A percentile compares a stretch with the other conserved stretches of the same genome.
Conservation (phyloP, 179 eudicot species). For the Patellifolia procumbens region DNA sequence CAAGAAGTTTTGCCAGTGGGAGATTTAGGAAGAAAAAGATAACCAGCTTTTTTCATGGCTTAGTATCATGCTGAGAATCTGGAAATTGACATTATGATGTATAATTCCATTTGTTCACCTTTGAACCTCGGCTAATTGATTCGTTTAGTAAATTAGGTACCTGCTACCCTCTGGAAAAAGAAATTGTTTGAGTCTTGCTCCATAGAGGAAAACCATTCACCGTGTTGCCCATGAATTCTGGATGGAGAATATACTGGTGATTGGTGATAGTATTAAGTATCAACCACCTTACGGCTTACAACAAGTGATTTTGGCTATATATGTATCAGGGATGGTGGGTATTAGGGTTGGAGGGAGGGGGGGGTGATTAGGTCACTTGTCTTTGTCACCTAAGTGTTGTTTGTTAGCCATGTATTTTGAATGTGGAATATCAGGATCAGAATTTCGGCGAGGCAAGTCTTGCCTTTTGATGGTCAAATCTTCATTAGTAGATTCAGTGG, state of each 20-base stretch:
- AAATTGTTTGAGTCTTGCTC: not conserved
- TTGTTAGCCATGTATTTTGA: not conserved
- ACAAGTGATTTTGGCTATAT: not conserved
- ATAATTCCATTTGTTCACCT: no score
- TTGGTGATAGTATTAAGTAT: no score
- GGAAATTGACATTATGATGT: no score
- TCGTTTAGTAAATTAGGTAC: not conserved
- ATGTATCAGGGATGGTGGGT: not conserved
- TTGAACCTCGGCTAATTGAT: not conserved
- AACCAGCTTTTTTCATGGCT: not conserved
- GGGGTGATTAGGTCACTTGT: conserved; percentile 3
- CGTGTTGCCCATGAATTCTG: not conserved
- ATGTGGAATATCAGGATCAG: conserved; percentile 1
- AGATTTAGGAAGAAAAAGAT: not conserved
- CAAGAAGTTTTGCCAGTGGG: no score
- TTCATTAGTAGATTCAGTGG: not conserved
- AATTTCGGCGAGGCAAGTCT: not conserved
- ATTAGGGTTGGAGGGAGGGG: not conserved
- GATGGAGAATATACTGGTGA: not conserved
- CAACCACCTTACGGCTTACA: not conserved
- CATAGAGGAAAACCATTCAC: not conserved
- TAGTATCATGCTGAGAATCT: not conserved
- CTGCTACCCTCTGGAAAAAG: not conserved
- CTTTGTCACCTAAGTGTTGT: not conserved
- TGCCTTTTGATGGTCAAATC: conserved; percentile 5